Percentiles rank a stretch among this genome's conserved stretches.
Conservation (phyloP, 1,284 basidiomycete genomes). For the Taiwanofungus camphoratus region DNA sequence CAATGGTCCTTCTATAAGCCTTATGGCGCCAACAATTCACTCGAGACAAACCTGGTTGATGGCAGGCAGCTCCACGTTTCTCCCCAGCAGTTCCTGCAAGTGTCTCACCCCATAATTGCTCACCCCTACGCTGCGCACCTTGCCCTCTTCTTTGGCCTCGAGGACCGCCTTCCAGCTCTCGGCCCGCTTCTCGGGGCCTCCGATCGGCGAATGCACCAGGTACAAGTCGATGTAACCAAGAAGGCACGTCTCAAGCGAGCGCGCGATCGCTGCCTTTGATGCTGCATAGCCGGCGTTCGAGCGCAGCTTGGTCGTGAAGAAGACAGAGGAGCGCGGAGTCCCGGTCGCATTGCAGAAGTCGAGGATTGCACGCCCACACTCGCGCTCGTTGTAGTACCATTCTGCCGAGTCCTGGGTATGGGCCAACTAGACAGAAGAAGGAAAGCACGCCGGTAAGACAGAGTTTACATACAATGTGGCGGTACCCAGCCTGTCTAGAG, state of each 20-base stretch:
- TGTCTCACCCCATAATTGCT: constrained; percentile 68
- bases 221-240: constrained; percentile 65
- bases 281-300: constrained; percentile 48
- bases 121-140: constrained; percentile 61
- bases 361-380: constrained; percentile 54
- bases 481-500: constrained; percentile 49
- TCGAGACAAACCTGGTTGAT: constrained; percentile 56
- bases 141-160: constrained; percentile 55
- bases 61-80: constrained; percentile 45
- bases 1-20: too few relatives aligned
- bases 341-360: constrained; percentile 45
- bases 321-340: constrained; percentile 51
- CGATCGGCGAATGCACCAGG: constrained; percentile 62
- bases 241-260: constrained; percentile 47
- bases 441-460: constrained; percentile 10
- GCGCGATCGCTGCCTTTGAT: constrained; percentile 44
- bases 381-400: constrained; percentile 69
- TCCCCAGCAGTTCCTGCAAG: constrained; percentile 52
- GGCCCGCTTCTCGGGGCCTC: constrained; percentile 43
- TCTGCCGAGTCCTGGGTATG: constrained; percentile 43
- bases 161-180: constrained; percentile 55
- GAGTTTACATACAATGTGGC: constrained; percentile 48
- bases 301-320: constrained; percentile 68
- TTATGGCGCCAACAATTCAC: background rate
- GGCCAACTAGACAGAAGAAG: constrained; percentile 4